phyloP scores from a whole-genome alignment of 202 grass and related monocot genomes.

The Zizania palustris region DNA sequence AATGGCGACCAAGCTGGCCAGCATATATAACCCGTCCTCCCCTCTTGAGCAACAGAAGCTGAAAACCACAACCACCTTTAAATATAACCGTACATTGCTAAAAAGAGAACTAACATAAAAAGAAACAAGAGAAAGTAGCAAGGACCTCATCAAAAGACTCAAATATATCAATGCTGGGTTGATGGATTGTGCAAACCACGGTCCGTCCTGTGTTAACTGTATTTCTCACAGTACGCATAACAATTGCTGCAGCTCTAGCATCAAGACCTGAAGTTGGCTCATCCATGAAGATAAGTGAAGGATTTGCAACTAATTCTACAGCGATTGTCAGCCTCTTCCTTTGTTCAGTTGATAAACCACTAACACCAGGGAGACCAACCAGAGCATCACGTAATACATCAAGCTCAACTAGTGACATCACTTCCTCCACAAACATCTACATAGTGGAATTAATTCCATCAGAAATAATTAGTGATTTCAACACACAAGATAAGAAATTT shows the following conservation, averaged over 20 bases:
- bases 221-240: constrained; percentile 81
- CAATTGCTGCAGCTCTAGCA: constrained; percentile 85
- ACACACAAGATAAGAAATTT: background rate
- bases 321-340: constrained; percentile 79
- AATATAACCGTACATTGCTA: constrained; percentile 7
- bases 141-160: constrained; percentile 87
- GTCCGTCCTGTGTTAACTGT: constrained; percentile 87
- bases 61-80: constrained; percentile 29
- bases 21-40: constrained; percentile 78
- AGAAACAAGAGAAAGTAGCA: constrained; percentile 17
- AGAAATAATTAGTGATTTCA: constrained; percentile 15
- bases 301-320: constrained; percentile 82
- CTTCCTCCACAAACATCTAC: constrained; percentile 79
- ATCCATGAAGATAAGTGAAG: constrained; percentile 90
- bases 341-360: constrained; percentile 79
- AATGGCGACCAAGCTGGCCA: constrained; percentile 65
- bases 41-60: constrained; percentile 80
- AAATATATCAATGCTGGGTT: constrained; percentile 91
- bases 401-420: constrained; percentile 82
- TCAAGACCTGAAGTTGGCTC: constrained; percentile 91
- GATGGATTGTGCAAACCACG: constrained; percentile 86
- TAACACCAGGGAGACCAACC: constrained; percentile 73
- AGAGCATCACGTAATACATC: constrained; percentile 58
- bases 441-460: constrained; percentile 13
- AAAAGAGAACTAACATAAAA: constrained; percentile 10